Base-by-base conservation (phyloP, 768 basidiomycete species). In the Collybia mongolica region DNA sequence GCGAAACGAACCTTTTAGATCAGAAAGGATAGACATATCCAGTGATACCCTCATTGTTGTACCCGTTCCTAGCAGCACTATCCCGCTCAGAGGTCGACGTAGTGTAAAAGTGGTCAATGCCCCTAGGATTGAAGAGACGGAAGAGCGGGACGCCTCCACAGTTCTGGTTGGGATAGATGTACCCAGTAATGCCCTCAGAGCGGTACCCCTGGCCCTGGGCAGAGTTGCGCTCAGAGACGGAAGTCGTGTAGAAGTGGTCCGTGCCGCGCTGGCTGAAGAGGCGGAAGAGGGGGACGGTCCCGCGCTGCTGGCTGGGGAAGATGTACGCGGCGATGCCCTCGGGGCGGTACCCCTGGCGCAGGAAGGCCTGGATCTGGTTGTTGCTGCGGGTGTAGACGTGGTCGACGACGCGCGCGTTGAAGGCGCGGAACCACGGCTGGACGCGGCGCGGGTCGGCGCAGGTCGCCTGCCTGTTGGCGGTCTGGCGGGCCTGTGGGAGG, bases 41-140 rank as follows among this genome's bases (percentile, higher is more conserved):
- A 0, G 53, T 41, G 15, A 61, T 42, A 11, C 53, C 54, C 39
- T 61, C 58, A 14, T 59, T 28, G 17, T 49, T 40, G 55, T 58
- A 61, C n/a, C 60, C 60, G 48, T 61, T 57, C 46, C 51, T 57
- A 38, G 60, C 46, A 19, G 60, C 60, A 37, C 60, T 58, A 23
- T 61, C 60, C 5, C 53, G 51, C 41, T 61, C 56, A 9, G 39
- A 15, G 5, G 59, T 51, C 12, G 60, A 59, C 6, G 56, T 45
- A 6, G 60, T 61, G 44, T 59, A 61, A 43, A 60, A 61, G 29
- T 61, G 60, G 28, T 61, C 60, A 39, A 48, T 48, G 5, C 46
- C 44, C n/a, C 44, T 44, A 22, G 22, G 35, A 41, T 61, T 61
- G 48, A 55, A 48, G 35, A 61, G 48, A 36, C 48, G 54, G 42